Base-by-base conservation (phyloP, 225 moss, liverwort and hornwort genomes). In the Pseudisothecium myosuroides region DNA sequence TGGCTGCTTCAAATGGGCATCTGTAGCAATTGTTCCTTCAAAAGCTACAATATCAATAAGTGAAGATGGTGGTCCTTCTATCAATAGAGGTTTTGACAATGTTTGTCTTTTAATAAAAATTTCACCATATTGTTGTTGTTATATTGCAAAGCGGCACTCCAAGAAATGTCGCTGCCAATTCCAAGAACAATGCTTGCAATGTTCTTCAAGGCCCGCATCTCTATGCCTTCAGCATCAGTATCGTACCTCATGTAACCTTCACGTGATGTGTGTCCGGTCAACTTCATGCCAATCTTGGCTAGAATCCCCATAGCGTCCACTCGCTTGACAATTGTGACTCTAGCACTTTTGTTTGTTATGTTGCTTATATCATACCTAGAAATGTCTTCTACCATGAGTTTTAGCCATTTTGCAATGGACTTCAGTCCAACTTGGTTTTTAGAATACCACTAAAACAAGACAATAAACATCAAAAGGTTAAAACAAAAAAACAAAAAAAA, bases 131-230 rank as follows among this genome's bases (percentile, higher is more conserved):
- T 0, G 4, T 23, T 68, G 23, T 22, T 1, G 0, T 23, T 69
- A 1, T 69, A n/a, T 23, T 24, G 22, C 26, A 71, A 71, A 24
- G 71, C 1, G 0, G 4, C 14, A 41, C 41, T 41, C 14, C 4
- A 71, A 0, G 7, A 71, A 41, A 39, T 26, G 5, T 41, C 1
- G 0, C 11, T 4, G 2, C 26, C 1, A 71, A 2, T 26, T 41
- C 8, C 4, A 41, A 1, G 24, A 41, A 71, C 7, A 41, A 7
- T 3, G 1, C 26, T 71, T 2, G 7, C 22, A 68, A 68, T n/a
- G 23, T 68, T n/a, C 23, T 39, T 22, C n/a, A 68, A n/a, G n/a
- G 68, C n/a, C 7, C 1, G 3, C 71, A 71, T 71, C 5, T 68
- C 68, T n/a, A 68, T 68, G 12, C 22, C 68, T 71, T 71, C 5